A percentile compares a stretch with the other conserved stretches of the same genome.
Conservation (phyloP, 225 moss, liverwort and hornwort genomes). For the Antitrichia curtipendula region DNA sequence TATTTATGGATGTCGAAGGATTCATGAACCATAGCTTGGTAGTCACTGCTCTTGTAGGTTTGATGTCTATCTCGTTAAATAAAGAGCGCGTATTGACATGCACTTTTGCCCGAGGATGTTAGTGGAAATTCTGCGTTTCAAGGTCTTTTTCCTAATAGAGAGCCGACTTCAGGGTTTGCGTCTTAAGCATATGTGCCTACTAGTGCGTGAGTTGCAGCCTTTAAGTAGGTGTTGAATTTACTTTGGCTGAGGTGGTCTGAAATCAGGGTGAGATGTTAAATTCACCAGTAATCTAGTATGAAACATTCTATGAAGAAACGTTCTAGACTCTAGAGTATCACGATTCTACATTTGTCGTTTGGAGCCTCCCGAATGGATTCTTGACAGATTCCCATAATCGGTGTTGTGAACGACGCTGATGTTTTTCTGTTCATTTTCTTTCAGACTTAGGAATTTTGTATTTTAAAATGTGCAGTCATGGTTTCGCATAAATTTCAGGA, state of each 20-base stretch:
- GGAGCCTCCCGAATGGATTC: background rate
- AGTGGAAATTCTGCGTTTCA: background rate
- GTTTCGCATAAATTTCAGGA: background rate
- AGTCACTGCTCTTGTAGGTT: background rate
- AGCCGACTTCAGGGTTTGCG: background rate
- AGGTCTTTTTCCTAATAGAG: background rate
- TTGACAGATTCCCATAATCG: background rate
- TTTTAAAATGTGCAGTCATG: background rate
- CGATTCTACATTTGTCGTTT: background rate
- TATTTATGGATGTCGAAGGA: background rate
- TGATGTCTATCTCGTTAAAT: background rate
- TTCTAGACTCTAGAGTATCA: background rate
- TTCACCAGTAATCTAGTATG: background rate
- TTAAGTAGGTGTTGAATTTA: background rate
- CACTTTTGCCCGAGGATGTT: background rate
- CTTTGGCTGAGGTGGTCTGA: background rate
- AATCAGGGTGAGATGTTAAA: background rate
- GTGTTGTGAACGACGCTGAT: background rate
- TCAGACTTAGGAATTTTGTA: background rate
- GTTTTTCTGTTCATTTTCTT: background rate
- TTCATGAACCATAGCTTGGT: background rate
- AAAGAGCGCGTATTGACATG: background rate
- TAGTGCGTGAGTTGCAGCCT: background rate
- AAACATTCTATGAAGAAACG: background rate
- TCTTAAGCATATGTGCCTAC: background rate